Evolutionary conservation across 352 stramenopile species (phyloP).

Genomic region (Halophytophthora polymorphica): DNA sequence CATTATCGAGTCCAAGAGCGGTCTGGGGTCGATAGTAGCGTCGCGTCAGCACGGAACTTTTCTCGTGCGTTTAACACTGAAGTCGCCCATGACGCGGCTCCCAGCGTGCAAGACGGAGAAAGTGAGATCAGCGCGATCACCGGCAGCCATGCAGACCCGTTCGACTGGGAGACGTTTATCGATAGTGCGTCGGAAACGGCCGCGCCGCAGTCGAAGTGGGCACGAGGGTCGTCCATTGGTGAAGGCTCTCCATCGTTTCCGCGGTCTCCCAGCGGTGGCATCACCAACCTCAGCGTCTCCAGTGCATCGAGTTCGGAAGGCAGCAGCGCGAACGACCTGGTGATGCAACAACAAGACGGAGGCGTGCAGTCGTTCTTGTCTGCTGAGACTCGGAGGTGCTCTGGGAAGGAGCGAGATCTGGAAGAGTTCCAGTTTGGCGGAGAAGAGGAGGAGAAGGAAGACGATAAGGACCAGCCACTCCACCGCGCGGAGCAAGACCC

Average conservation of each 20-base stretch:
- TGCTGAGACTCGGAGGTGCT: conserved; percentile 2
- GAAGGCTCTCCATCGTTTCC: conserved; percentile 2
- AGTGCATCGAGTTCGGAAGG: conserved; percentile 1
- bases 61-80: conserved; percentile 6
- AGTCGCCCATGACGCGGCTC: conserved; percentile 20
- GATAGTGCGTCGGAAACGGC: conserved; percentile 45
- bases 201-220: conserved; percentile 17
- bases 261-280: too few relatives aligned
- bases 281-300: background rate
- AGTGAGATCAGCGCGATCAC: conserved; percentile 12
- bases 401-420: conserved; percentile 7
- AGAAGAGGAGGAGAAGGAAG: conserved; percentile 37
- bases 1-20: conserved; percentile 19
- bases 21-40: conserved; percentile 8
- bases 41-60: conserved; percentile 4
- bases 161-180: conserved; percentile 73
- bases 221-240: conserved; percentile 8
- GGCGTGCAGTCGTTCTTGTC: conserved; percentile 3
- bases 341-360: conserved; percentile 4
- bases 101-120: conserved; percentile 5
- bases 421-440: conserved; percentile 13
- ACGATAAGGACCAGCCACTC: conserved; percentile 11
- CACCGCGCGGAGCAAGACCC: conserved; percentile 3
- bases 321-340: conserved; percentile 4
- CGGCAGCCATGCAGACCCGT: conserved; percentile 20